Evolutionary conservation across 2,329 filamentous ascomycete genomes (phyloP), one percentile per base, ranked within the genome.

Genomic region (Neurospora sp.): DNA sequence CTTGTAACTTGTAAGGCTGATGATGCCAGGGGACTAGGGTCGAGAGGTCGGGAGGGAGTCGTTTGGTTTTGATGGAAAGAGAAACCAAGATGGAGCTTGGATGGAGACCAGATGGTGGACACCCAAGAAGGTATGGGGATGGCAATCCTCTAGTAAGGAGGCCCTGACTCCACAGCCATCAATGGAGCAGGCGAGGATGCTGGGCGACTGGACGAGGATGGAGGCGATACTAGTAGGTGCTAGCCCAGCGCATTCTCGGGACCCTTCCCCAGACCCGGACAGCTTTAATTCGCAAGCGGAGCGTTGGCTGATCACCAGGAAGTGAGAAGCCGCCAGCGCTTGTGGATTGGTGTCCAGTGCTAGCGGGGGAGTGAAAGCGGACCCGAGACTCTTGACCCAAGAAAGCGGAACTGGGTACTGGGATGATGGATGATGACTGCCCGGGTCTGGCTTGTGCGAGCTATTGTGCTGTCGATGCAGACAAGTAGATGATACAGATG

Each of bases 221-320:
- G 23, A 17, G 33, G 46, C 46, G 52, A 17, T 62, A 62, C 43
- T 69, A 69, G 67, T 71, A 66, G n/a, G 36, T 68, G 39, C 46
- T 65, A 17, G 67, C 33, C 19, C 65, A 66, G 19, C 68, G 70
- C 28, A 41, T 37, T 19, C 15, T 67, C n/a, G 33, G 36, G 19
- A 36, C 62, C 6, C 10, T 43, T 62, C 28, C 68, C 66, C 70
- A 68, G 17, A 66, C 38, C 17, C 23, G 41, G 43, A 68, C 46
- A n/a, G 70, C 70, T 62, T 62, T 33, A 62, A 33, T 62, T 33
- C 52, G 23, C 52, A 33, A 62, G 52, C 52, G 52, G 52, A 62
- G 52, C 52, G 52, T 62, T 62, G 52, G 52, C 52, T 62, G 52
- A 62, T 62, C 52, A 28, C 52, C 15, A 33, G 23, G 23, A 62